Evolutionary conservation across 208 protist genomes (phyloP), one percentile per base, ranked within the genome.

Genomic region (Trypanosoma rangeli): DNA sequence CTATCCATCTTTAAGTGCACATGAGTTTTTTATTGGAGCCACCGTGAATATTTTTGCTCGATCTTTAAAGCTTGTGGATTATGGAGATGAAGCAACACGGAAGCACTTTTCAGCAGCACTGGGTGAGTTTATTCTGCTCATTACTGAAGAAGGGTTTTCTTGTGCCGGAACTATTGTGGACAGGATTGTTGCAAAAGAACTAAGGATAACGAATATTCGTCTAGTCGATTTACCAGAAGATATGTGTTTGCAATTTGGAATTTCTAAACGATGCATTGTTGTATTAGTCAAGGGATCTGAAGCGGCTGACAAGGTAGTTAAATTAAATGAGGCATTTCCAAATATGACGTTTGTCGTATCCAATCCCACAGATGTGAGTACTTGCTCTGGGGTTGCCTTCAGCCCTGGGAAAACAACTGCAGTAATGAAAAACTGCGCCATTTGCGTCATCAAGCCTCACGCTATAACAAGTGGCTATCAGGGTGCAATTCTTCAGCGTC

Each of bases 361-460:
- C 58, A 75, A 86, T 62, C 58, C 73, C 12, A 53, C 28, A 24
- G 87, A 85, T 39, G 73, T 80, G 35, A 52, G 68, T 48, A 59
- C 74, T 22, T 49, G 89, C 58, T 63, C 22, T 56, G 62, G 73
- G 56, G 58, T 67, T n/a, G 37, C 80, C 42, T 83, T 87, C 46
- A 79, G 83, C 31, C 70, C 91, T 26, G 81, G 84, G 35, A 80
- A 83, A 73, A 90, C 89, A 8, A 96, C 89, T 22, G 96, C 96
- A 37, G 54, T 65, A 20, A 79, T 97, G 68, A 76, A 82, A 54
- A 90, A 97, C 78, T 98, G 91, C 70, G 93, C 96, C 18, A 78
- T 98, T 68, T 96, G 90, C 68, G 86, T 98, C n/a, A 89, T 99
- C 70, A 98, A 98, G 71, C 97, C 97, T 12, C 96, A 98, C 70